Percentiles rank a stretch among this genome's conserved stretches.
Evolutionary conservation across 2,329 filamentous ascomycete genomes (phyloP).

Genomic region (Fusarium newnesense): DNA sequence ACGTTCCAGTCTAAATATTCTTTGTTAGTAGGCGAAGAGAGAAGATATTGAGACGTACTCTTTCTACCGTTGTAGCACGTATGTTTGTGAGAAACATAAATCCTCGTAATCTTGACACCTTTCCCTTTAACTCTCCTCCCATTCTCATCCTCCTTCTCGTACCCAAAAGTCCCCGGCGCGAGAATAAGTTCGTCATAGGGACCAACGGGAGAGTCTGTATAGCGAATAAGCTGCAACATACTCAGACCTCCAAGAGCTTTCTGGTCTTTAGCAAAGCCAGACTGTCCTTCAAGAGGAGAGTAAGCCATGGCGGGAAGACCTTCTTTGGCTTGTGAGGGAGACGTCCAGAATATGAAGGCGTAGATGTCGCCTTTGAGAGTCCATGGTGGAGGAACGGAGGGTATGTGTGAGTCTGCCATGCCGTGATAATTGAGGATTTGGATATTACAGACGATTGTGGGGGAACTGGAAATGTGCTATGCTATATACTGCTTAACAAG

Average conservation of each 20-base stretch:
- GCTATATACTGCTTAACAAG: background rate
- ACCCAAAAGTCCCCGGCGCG: conserved; percentile 58
- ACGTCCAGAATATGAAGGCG: conserved; percentile 55
- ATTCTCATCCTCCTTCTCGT: conserved; percentile 50
- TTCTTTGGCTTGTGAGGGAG: conserved; percentile 42
- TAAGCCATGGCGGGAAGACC: conserved; percentile 53
- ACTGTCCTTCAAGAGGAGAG: conserved; percentile 58
- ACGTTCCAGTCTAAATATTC: conserved; percentile 61
- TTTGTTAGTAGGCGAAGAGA: background rate
- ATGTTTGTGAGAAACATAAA: conserved; percentile 64
- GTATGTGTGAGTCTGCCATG: conserved; percentile 31
- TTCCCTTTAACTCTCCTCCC: conserved; percentile 45
- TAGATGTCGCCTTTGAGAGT: conserved; percentile 57
- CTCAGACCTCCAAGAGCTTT: conserved; percentile 56
- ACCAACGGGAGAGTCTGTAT: conserved; percentile 61
- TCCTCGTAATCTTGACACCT: conserved; percentile 59
- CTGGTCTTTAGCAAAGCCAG: conserved; percentile 52
- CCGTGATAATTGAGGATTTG: background rate
- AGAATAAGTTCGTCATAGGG: conserved; percentile 65
- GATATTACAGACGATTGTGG: background rate
- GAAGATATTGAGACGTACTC: conserved; percentile 47
- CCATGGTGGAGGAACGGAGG: conserved; percentile 53
- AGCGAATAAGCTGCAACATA: conserved; percentile 63
- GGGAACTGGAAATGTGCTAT: background rate
- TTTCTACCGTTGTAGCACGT: conserved; percentile 64